Evolutionary conservation across 2,329 filamentous ascomycete genomes (phyloP), one percentile per base, ranked within the genome.

Genomic region (Elsinoe perseae): DNA sequence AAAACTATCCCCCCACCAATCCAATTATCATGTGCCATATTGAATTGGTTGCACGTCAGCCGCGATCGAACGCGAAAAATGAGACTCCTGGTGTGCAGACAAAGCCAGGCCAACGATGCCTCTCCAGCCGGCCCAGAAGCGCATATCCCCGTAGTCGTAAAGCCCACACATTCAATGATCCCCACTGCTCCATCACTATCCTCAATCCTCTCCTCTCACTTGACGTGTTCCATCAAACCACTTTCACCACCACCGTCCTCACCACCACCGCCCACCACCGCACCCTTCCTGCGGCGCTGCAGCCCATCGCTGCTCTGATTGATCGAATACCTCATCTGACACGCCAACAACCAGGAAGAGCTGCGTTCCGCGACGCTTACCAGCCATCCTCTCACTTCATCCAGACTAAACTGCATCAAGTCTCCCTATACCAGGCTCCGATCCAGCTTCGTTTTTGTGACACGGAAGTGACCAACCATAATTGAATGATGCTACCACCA

Each of bases 21-120:
- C 40, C 32, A 16, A 20, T 9, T 30, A 18, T 50, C 28, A 52
- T 52, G 32, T 52, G 30, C 30, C n/a, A 52, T 38, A 21, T 38
- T 36, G 28, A 34, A 30, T 14, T 36, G 25, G 32, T 28, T 52
- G 48, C 48, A 52, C 48, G 30, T 52, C 48, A 38, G 48, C 48
- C 48, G 48, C 48, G 48, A 52, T 34, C 30, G 48, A 52, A 52
- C 48, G 30, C 48, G 48, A 52, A 52, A 52, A 52, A 52, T 52
- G 48, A 52, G 48, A 52, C 48, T 52, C 48, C 48, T 36, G 9
- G 48, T 30, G 48, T 38, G 48, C 48, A 52, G 48, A 52, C 48
- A 52, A 52, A 52, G 48, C 48, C 48, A 52, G 48, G 48, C 48
- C 48, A 52, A 52, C 48, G 48, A 52, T 52, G 48, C 44, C 44